phyloP scores from a whole-genome alignment of 1,284 basidiomycete species.

The Sporisorium sorghi region DNA sequence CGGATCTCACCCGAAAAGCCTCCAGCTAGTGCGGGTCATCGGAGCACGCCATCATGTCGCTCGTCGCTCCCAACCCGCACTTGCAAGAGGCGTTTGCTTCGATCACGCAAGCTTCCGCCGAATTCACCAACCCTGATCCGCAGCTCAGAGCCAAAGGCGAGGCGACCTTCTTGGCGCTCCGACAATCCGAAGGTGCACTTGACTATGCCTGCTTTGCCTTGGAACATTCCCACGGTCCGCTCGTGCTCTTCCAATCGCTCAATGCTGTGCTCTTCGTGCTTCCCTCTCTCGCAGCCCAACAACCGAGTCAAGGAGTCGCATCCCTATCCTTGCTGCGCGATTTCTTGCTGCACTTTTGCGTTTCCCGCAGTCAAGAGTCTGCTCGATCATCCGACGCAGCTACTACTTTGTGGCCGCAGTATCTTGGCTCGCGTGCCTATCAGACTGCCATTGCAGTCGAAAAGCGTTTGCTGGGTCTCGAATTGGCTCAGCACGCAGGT shows the following conservation, averaged over 20 bases:
- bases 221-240: conserved; percentile 49
- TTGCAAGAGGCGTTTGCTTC: conserved; percentile 50
- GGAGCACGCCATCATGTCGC: conserved; percentile 31
- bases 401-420: conserved; percentile 50
- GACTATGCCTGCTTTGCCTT: conserved; percentile 57
- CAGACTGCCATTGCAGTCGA: conserved; percentile 55
- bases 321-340: conserved; percentile 47
- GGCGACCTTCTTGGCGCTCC: conserved; percentile 54
- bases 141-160: conserved; percentile 52
- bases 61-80: conserved; percentile 48
- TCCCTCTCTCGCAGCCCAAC: conserved; percentile 36
- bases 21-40: conserved; percentile 12
- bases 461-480: conserved; percentile 51
- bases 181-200: conserved; percentile 53
- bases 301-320: conserved; percentile 28
- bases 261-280: conserved; percentile 48
- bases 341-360: conserved; percentile 53
- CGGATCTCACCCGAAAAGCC: background rate
- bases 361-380: conserved; percentile 40
- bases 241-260: conserved; percentile 59
- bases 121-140: conserved; percentile 58
- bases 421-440: conserved; percentile 49
- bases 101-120: conserved; percentile 51
- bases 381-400: conserved; percentile 23
- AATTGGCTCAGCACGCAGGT: conserved; percentile 47